These are phyloP conservation scores for Boletus vermiculosoides DNA, from an alignment of 768 basidiomycete species.

Conservation along the genomic window DNA sequence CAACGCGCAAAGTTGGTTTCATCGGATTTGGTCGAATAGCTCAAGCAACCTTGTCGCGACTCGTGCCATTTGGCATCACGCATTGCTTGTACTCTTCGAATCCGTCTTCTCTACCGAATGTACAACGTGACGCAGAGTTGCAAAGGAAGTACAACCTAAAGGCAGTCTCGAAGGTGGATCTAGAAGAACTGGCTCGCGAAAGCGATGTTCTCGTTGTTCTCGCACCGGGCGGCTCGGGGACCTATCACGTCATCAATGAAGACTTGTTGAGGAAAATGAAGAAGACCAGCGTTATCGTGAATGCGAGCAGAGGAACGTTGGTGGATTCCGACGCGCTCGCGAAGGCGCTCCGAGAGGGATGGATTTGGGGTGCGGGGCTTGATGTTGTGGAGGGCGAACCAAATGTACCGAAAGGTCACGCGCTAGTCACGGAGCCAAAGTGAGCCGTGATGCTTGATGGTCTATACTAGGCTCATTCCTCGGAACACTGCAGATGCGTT, in stretches of 20 bases:
- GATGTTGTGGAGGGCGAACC: constrained; percentile 97
- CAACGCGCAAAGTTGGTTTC: constrained; percentile 76
- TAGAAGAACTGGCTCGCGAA: constrained; percentile 68
- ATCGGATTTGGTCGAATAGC: constrained; percentile 95
- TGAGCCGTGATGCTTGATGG: constrained; percentile 32
- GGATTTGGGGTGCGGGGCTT: constrained; percentile 90
- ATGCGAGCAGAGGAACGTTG: constrained; percentile 79
- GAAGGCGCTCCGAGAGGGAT: constrained; percentile 67
- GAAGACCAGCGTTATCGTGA: constrained; percentile 76
- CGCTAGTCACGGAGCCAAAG: constrained; percentile 75
- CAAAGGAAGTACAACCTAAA: constrained; percentile 37
- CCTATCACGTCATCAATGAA: constrained; percentile 71
- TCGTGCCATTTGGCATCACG: constrained; percentile 80
- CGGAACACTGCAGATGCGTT: constrained; percentile 51
- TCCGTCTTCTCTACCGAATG: constrained; percentile 47
- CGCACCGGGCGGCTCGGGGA: constrained; percentile 69
- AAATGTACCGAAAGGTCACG: constrained; percentile 66
- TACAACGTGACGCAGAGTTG: constrained; percentile 37
- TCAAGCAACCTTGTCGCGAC: constrained; percentile 74
- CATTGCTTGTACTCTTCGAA: constrained; percentile 67
- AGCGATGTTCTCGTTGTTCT: constrained; percentile 87
- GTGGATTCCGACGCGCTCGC: constrained; percentile 91
- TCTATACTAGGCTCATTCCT: neutral
- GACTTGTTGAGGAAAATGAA: constrained; percentile 83
- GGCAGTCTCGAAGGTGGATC: constrained; percentile 53